phyloP scores from a whole-genome alignment of 257 asterid species.

The Paulownia fortunei region DNA sequence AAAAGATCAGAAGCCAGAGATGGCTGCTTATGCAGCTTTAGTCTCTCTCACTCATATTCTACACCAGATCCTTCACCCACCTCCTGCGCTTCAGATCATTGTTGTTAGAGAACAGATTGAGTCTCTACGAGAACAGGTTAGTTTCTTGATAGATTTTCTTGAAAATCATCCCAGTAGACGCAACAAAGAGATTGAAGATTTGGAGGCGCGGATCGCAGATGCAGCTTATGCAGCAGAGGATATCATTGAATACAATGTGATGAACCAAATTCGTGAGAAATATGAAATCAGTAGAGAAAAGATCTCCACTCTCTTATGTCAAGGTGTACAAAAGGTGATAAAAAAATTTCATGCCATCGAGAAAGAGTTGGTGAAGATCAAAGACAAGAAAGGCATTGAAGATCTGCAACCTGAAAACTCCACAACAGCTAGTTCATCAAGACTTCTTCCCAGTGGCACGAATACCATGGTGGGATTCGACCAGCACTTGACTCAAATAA shows the following conservation, averaged over 20 bases:
- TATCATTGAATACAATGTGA: not conserved
- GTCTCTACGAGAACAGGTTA: not conserved
- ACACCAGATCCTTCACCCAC: not conserved
- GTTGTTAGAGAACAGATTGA: not conserved
- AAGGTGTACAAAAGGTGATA: not conserved
- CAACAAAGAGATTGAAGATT: not conserved
- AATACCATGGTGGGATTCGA: slow-evolving; percentile 3
- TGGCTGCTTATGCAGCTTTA: not conserved
- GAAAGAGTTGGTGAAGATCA: not conserved
- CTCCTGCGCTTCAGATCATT: not conserved
- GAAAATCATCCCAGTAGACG: not conserved
- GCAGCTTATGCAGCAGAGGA: not conserved
- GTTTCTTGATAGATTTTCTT: not conserved
- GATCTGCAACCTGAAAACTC: not conserved
- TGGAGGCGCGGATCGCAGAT: not conserved
- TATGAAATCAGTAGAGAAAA: not conserved
- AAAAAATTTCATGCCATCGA: not conserved
- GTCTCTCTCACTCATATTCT: not conserved
- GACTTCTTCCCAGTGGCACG: not conserved
- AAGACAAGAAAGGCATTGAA: not conserved
- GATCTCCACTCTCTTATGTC: not conserved
- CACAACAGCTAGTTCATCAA: not conserved
- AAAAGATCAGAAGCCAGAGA: not conserved
- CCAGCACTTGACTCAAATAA: not conserved
- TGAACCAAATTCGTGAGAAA: not conserved